Base-by-base conservation (phyloP, 2,329 filamentous ascomycete species). In the Golovinomyces cichoracearum region DNA sequence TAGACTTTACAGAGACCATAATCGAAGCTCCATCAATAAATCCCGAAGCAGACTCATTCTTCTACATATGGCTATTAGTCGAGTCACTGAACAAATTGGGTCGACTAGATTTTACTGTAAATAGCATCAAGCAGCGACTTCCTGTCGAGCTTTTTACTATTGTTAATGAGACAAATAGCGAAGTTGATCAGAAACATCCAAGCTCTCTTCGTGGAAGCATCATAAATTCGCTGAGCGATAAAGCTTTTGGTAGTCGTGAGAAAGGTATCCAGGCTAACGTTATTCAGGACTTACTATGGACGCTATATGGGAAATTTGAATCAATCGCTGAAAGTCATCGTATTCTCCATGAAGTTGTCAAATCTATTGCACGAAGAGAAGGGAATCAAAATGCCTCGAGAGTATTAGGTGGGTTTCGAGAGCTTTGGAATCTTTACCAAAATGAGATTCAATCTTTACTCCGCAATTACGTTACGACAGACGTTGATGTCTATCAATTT, bases 401-500 rank as follows among this genome's bases (percentile, higher is more conserved):
- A 0, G 70, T 95, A 46, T 78, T 84, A 5, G 78, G 84, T 49
- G 85, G 85, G 49, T 98, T 98, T 64, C 90, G 88, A 59, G 90
- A 95, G 64, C 67, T 98, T 37, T 98, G 92, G 92, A 93, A 94
- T 60, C 68, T 98, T 6, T 88, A 94, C 58, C 90, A 98, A 60
- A 95, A 92, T 63, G 90, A 98, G 69, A 95, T 98, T 55, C 76
- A 86, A 38, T 92, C 86, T 4, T 67, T 98, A 13, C 67, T 98
- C 50, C 90, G 95, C 63, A 93, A 94, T 61, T 95, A 98, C 61
- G 76, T 98, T 47, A 92, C 90, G 0, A 92, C 85, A 1, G 85
- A 93, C 60, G 84, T 82, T 23, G 80, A 92, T 53, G 66, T 79
- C 13, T 79, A 77, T 56, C 73, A 77, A 48, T 70, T 73, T 67